Base-by-base conservation (phyloP, 345 rosid species). In the Luvunga scandens region DNA sequence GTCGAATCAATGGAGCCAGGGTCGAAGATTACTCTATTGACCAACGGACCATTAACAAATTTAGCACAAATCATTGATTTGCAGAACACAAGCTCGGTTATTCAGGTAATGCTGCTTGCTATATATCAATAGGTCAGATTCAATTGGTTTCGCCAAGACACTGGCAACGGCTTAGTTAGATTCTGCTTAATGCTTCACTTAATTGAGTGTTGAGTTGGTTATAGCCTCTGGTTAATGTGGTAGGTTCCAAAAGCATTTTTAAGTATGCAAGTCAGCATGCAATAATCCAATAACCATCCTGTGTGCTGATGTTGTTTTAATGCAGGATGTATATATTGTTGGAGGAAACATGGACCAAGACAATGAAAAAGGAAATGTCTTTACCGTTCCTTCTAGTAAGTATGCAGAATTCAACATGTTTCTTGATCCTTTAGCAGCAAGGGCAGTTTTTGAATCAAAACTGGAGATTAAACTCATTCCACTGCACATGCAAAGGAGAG, bases 371-470 rank as follows among this genome's bases (percentile, higher is more conserved):
- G 98, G 98, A 50, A 91, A 92, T 81, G 75, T 89, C 42, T 86
- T 92, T 68, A 84, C 84, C 2, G 48, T 84, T 60, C 86, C 89
- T 81, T 79, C 87, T 3, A 91, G 91, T 63, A 72, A 80, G 71
- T 78, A 88, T 59, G 80, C 96, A n/a, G 99, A 95, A 75, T 85
- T 92, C 88, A 95, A 95, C 69, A 89, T 93, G 88, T 93, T 87
- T 84, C 93, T 93, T 7, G 99, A 93, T 77, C 97, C 99, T 9
- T 83, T 86, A 27, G 96, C 98, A 16, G 97, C 96, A 34, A 91
- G 91, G 77, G 84, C 85, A 6, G 98, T 92, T 60, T 81, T 93
- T 4, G 82, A 86, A 48, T 93, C 98, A 10, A 79, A 81, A 28
- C 75, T 95, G n/a, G 72, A 89, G 69, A 85, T 93, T 81, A 95